Evolutionary conservation across 208 protist genomes (phyloP), one percentile per base, ranked within the genome.

Genomic region (Leishmania mexicana): DNA sequence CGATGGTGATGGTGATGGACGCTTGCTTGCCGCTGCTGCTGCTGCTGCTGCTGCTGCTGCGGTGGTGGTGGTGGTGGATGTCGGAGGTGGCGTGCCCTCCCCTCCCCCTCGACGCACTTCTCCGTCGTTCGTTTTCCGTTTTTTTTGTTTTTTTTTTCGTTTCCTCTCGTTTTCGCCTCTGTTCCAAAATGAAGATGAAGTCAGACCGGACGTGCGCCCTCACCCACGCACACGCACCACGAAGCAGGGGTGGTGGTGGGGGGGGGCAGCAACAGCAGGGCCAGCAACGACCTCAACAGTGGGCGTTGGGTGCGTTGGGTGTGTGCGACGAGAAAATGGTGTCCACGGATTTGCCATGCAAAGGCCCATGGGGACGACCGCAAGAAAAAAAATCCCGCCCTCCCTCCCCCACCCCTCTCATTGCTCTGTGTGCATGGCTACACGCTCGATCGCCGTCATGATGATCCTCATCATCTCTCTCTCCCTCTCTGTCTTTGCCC

Each of bases 101-200:
- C 10, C 31, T 2, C 8, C 10, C 8, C 10, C 13, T 62, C 78
- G n/a, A 24, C 40, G 19, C 49, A 40, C 64, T 8, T 72, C 40
- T 75, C 47, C 72, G 31, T 81, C 75, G 47, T 68, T 79, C 57
- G 64, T 76, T 81, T 65, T 67, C 45, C 45, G 0, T 49, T 49
- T 45, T 49, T 11, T 11, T 11, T 49, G 40, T 42, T 73, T 74
- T 8, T 70, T 77, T 84, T 76, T 76, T 75, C 79, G 21, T 38
- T 21, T 68, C 15, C 13, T 8, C 10, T 40, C 28, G n/a, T 40
- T 68, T 35, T 40, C 35, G 13, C 31, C 31, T 35, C 62, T 40
- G 28, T 35, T 68, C 31, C 7, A 54, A 54, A 21, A 54, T 21
- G 17, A 51, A 54, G 17, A 21, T 0, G 15, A 54, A 21, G 51